Conservation (phyloP, 257 asterid species). For the Solanum megistacrolobum region DNA sequence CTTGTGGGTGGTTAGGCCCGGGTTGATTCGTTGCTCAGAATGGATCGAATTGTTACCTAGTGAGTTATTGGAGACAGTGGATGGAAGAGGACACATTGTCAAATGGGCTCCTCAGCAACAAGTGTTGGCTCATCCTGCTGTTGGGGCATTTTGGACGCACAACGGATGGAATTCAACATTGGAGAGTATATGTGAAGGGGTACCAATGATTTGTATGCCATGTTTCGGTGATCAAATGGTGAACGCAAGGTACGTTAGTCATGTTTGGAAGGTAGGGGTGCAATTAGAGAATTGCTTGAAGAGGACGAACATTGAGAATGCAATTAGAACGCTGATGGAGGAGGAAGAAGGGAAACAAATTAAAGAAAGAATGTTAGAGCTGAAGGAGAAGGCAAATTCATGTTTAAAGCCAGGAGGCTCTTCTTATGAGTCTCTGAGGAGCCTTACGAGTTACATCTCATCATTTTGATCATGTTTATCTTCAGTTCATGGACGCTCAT, state of each 20-base stretch:
- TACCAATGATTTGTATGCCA: slow-evolving; percentile 21
- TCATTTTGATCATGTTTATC: slow-evolving; percentile 6
- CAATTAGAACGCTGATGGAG: slow-evolving; percentile 5
- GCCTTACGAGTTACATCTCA: slow-evolving; percentile 17
- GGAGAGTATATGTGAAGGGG: slow-evolving; percentile 9
- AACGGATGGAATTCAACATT: slow-evolving; percentile 16
- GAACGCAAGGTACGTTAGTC: slow-evolving; percentile 9
- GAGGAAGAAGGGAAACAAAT: slow-evolving; percentile 26
- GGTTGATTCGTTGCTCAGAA: slow-evolving; percentile 11
- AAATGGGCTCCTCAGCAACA: slow-evolving; percentile 11
- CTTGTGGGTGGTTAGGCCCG: slow-evolving; percentile 35
- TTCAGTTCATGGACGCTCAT: neutral
- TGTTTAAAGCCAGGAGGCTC: slow-evolving; percentile 27
- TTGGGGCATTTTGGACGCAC: slow-evolving; percentile 18
- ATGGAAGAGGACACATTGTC: neutral
- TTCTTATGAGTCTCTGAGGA: slow-evolving; percentile 16
- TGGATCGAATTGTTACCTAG: slow-evolving; percentile 23
- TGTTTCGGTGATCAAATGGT: slow-evolving; percentile 11
- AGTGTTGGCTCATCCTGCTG: slow-evolving; percentile 12
- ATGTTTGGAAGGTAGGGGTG: slow-evolving; percentile 16
- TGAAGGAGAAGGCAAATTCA: slow-evolving; percentile 18
- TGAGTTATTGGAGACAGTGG: slow-evolving; percentile 1
- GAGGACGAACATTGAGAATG: neutral
- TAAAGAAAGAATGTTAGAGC: slow-evolving; percentile 13
- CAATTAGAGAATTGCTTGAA: slow-evolving; percentile 9